phyloP scores from a whole-genome alignment of 768 basidiomycete species.

The Chalciporus pseudorubinellus region DNA sequence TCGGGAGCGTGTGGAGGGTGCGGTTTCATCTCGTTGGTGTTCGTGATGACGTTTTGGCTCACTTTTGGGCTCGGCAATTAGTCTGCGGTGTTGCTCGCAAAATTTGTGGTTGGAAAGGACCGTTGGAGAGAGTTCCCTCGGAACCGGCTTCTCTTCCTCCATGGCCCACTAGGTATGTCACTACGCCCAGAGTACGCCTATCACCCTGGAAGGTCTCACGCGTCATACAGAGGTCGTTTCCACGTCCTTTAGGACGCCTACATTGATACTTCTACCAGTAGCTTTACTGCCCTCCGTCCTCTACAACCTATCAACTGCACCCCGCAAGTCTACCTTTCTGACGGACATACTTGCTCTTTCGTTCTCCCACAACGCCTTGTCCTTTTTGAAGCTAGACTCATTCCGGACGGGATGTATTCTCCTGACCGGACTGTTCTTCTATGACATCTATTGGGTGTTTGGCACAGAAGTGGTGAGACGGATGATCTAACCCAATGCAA shows the following conservation, averaged over 20 bases:
- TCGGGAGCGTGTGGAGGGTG: conserved; percentile 68
- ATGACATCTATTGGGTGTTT: conserved; percentile 96
- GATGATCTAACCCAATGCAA: neutral
- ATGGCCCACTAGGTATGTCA: conserved; percentile 44
- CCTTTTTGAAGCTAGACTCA: conserved; percentile 80
- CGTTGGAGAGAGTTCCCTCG: conserved; percentile 60
- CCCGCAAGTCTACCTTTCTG: conserved; percentile 63
- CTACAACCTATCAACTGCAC: conserved; percentile 47
- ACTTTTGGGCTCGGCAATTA: conserved; percentile 19
- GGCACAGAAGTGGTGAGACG: conserved; percentile 75
- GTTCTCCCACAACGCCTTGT: conserved; percentile 77
- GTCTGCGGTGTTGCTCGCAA: conserved; percentile 52
- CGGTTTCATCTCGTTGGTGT: neutral
- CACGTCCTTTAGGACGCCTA: conserved; percentile 57
- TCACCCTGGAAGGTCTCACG: conserved; percentile 3
- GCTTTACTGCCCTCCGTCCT: conserved; percentile 63
- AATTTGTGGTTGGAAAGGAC: conserved; percentile 45
- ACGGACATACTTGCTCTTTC: conserved; percentile 76
- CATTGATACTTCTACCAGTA: conserved; percentile 54
- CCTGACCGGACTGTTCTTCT: conserved; percentile 81
- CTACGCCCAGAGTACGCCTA: neutral
- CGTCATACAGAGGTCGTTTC: conserved; percentile 32
- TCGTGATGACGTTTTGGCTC: neutral
- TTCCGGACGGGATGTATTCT: conserved; percentile 85
- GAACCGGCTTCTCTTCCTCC: conserved; percentile 43